A percentile compares a stretch with the other conserved stretches of the same genome.
phyloP scores from a whole-genome alignment of 2,329 filamentous ascomycete species.

The Cladophialophora bantiana region DNA sequence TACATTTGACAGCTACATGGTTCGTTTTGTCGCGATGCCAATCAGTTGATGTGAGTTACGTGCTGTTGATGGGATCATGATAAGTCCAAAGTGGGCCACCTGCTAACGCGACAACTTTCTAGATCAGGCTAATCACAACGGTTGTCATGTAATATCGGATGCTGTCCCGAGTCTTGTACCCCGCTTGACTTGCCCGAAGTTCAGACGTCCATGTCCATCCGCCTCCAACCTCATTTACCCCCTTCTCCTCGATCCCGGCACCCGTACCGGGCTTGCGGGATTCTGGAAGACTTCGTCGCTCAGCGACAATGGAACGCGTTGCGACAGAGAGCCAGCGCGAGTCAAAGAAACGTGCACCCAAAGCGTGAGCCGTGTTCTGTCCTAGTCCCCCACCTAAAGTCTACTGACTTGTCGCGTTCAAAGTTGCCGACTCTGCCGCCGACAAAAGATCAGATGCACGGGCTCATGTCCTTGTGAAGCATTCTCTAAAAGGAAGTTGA shows the following conservation, averaged over 20 bases:
- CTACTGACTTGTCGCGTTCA: not conserved
- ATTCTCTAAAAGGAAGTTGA: slow-evolving; percentile 54
- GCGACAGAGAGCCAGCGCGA: not conserved
- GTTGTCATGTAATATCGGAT: not conserved
- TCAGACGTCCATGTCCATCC: not conserved
- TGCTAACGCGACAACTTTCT: not conserved
- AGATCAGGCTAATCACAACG: not conserved
- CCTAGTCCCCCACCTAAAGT: not conserved
- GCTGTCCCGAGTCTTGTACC: not conserved
- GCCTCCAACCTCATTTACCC: not conserved
- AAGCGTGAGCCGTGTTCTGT: slow-evolving; percentile 3
- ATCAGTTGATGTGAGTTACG: too few relatives aligned
- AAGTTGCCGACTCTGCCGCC: slow-evolving; percentile 54
- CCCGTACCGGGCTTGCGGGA: too few relatives aligned
- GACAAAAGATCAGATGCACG: slow-evolving; percentile 57
- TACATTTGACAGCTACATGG: too few relatives aligned
- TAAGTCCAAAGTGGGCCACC: slow-evolving; percentile 1
- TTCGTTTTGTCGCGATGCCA: too few relatives aligned
- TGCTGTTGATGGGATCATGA: not conserved
- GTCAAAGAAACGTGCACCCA: slow-evolving; percentile 8
- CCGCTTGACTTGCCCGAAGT: not conserved
- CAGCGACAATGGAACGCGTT: not conserved
- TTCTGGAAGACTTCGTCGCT: not conserved
- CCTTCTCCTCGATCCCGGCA: not conserved
- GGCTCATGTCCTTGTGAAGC: slow-evolving; percentile 53